Evolutionary conservation across 73 alveolate species (phyloP), one percentile per base, ranked within the genome.

Genomic region (Effrenium voratum): DNA sequence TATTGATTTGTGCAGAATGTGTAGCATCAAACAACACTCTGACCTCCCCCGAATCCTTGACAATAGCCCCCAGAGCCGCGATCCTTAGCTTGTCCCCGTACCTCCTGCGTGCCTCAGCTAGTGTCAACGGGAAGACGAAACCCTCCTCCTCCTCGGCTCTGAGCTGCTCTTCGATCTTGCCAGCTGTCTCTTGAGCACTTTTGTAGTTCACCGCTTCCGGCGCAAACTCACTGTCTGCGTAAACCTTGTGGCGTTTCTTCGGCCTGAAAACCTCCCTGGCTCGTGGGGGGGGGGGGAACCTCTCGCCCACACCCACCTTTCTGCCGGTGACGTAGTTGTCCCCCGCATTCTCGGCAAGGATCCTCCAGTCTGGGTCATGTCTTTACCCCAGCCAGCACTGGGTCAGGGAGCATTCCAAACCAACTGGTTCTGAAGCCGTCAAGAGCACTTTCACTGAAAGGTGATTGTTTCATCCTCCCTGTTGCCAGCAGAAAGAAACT

Each of bases 21-120:
- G 91, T 80, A 46, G 57, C 91, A 45, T 80, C 91, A 45, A 46
- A 47, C 2, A 80, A 30, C 91, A 80, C 91, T 5, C 91, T 43
- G 72, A 80, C 70, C 16, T 43, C 2, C 34, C 26, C 36, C 12
- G 43, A 68, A 24, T 24, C 70, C 45, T 80, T 80, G 5, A 43
- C 49, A 5, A 80, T 80, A 43, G 91, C 91, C 1, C 68, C 91
- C 70, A 80, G 60, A 1, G 68, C 19, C 43, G 91, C 91, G 49
- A 80, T 45, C 44, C 91, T 40, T 43, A 80, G n/a, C 43, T 49
- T 47, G 32, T 43, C 32, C 24, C 91, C 91, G 41, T 44, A 80
- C 45, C 91, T 43, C 47, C 91, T 15, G 8, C 28, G 68, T 59
- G 88, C 88, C 38, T 77, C 63, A 12, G 40, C 47, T 10, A 44